A percentile compares a stretch with the other conserved stretches of the same genome.
Evolutionary conservation across 805 yeast species (phyloP).

Genomic region (Candida incommunis): DNA sequence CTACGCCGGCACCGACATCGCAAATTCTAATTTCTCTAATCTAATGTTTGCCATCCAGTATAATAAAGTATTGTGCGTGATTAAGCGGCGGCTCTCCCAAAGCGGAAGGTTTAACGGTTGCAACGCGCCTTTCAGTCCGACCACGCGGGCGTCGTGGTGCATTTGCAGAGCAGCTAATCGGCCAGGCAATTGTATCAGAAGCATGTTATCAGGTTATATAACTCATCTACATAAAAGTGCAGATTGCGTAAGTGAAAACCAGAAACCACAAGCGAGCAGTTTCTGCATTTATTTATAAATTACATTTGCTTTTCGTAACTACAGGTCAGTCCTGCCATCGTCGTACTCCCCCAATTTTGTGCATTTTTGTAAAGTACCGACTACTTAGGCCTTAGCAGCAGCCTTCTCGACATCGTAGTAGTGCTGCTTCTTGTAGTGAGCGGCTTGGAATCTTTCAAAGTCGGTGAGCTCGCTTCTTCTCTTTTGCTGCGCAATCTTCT

Average conservation of each 20-base stretch:
- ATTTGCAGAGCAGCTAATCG: too few species aligned
- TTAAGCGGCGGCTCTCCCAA: too few species aligned
- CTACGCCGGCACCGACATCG: too few species aligned
- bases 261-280: neutral
- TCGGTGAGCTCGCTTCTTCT: slow-evolving; percentile 88
- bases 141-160: too few species aligned
- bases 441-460: slow-evolving; percentile 99
- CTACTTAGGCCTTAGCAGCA: slow-evolving; percentile 79
- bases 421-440: slow-evolving; percentile 95
- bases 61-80: too few species aligned
- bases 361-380: neutral
- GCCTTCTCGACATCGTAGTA: slow-evolving; percentile 91
- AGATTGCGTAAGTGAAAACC: neutral
- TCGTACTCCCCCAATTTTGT: neutral
- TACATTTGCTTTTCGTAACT: slow-evolving; percentile 1
- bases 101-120: too few species aligned
- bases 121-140: too few species aligned
- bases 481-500: slow-evolving; percentile 91
- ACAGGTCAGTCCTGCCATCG: neutral
- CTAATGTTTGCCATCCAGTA: too few species aligned
- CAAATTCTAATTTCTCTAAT: too few species aligned
- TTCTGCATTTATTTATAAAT: slow-evolving; percentile 1
- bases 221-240: too few species aligned
- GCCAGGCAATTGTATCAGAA: too few species aligned
- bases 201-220: too few species aligned